phyloP scores from a whole-genome alignment of 2,329 filamentous ascomycete genomes.

The Amauroascus verrucosus region DNA sequence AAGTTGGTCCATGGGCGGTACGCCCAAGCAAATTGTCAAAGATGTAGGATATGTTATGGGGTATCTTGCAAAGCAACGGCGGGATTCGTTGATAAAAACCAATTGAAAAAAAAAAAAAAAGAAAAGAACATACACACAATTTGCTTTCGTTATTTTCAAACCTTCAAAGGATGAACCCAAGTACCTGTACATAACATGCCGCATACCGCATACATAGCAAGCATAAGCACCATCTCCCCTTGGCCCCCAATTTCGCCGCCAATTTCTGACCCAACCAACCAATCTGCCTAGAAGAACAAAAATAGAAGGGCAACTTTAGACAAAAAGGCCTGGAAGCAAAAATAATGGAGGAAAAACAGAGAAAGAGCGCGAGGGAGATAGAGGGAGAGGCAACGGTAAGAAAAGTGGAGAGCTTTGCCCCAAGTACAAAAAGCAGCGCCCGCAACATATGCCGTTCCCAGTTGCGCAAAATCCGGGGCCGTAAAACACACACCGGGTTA shows the following conservation, averaged over 20 bases:
- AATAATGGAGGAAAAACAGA: slow-evolving; percentile 6
- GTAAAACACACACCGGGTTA: no score
- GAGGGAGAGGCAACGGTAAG: no score
- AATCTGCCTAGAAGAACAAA: not conserved
- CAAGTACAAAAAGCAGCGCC: not conserved
- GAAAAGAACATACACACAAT: not conserved
- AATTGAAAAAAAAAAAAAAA: not conserved
- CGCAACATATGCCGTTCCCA: no score
- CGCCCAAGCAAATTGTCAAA: slow-evolving; percentile 29
- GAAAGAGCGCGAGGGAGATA: no score
- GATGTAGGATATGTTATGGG: slow-evolving; percentile 33
- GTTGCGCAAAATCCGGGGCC: no score
- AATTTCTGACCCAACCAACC: not conserved
- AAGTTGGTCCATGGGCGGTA: slow-evolving; percentile 22
- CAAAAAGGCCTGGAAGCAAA: slow-evolving; percentile 6
- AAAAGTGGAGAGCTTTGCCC: slow-evolving; percentile 7
- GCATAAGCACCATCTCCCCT: not conserved
- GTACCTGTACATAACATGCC: no score
- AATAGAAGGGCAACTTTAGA: not conserved
- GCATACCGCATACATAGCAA: not conserved
- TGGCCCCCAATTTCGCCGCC: not conserved
- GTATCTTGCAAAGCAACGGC: slow-evolving; percentile 21
- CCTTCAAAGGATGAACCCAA: no score
- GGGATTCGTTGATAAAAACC: not conserved
- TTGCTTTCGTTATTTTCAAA: no score